Evolutionary conservation across 371 early-diverging fungal species (phyloP).

Genomic region (Mortierella sp.): DNA sequence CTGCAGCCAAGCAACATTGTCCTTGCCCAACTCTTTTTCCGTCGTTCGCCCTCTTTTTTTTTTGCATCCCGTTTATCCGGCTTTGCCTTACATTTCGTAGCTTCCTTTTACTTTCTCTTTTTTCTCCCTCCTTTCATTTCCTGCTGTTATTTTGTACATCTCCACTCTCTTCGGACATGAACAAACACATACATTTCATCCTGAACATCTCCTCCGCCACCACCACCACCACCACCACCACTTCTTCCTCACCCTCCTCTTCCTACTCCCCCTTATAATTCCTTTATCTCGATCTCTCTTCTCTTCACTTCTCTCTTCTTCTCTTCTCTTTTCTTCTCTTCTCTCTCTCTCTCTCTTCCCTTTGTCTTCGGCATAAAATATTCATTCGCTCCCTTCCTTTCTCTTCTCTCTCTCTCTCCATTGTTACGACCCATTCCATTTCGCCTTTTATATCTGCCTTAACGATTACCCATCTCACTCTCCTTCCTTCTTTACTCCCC

Average conservation of each 20-base stretch:
- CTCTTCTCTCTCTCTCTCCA: not conserved
- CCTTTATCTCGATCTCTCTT: not conserved
- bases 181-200: not conserved
- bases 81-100: not conserved
- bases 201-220: not conserved
- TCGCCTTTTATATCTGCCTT: conserved; percentile 10
- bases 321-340: not conserved
- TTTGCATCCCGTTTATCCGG: conserved; percentile 8
- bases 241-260: not conserved
- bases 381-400: not conserved
- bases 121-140: not conserved
- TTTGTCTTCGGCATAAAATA: conserved; percentile 1
- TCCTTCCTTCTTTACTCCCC: not conserved
- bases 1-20: not conserved
- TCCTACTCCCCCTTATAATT: not conserved
- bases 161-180: not conserved
- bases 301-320: not conserved
- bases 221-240: not conserved
- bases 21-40: not conserved
- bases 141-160: not conserved
- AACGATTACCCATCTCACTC: conserved; percentile 3
- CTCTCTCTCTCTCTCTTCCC: not conserved
- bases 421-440: conserved; percentile 4
- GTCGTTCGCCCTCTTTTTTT: not conserved
- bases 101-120: not conserved